Evolutionary conservation across 768 basidiomycete species (phyloP), one percentile per base, ranked within the genome.

Genomic region (Rhizopogon salebrosus): DNA sequence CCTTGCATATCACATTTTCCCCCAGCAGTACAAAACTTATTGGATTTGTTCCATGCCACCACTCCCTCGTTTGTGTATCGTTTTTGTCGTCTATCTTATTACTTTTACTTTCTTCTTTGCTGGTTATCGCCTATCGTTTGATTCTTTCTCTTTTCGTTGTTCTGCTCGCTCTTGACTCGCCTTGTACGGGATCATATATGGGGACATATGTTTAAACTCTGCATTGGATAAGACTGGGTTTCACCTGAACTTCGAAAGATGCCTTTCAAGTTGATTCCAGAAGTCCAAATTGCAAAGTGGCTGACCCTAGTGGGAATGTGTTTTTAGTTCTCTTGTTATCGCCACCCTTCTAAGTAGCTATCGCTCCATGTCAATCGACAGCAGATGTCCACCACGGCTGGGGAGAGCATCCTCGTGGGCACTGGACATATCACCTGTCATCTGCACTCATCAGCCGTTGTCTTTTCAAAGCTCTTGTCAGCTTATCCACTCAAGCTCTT

Each of bases 401-500:
- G 46, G 37, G 56, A 55, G 27, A 35, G 36, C 4, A 59, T 65
- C 13, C 35, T 37, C 34, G 60, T 66, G 34, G 88, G 87, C 27
- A 65, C 72, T 23, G 88, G 88, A 14, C 77, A 78, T 26, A 80
- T 91, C 52, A 64, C 68, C n/a, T 67, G 86, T 31, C 68, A 72
- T 3, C 63, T 70, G 14, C 77, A 84, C 62, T 84, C 81, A 14
- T 67, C 73, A 13, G 77, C 73, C 39, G 84, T 80, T 3, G 73
- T 79, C 38, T 88, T 95, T 63, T 79, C 85, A 0, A 81, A 89
- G 59, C 75, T 94, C 16, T 84, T 85, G 9, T 88, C 85, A 7
- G 77, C 84, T 1, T 97, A 95, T 64, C 94, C 94, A 8, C 75
- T 97, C 60, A 95, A 95, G 66, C 81, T 97, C 31, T 72, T 95